These are phyloP conservation scores for Pseudocercospora musae DNA, from an alignment of 2,329 filamentous ascomycete genomes.

Conservation along the genomic window DNA sequence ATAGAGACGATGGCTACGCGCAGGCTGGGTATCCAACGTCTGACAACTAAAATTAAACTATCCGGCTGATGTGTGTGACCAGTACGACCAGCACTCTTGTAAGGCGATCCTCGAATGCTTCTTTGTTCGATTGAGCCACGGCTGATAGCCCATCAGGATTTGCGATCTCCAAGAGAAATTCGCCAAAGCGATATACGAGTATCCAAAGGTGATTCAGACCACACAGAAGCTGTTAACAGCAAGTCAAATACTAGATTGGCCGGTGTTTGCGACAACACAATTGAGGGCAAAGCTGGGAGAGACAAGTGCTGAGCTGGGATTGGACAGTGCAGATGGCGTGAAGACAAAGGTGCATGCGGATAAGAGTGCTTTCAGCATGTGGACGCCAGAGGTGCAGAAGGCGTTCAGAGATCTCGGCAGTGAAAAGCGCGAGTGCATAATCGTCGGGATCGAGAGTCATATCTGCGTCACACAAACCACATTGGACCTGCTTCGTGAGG, in stretches of 20 bases:
- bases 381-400: constrained; percentile 62
- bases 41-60: neutral
- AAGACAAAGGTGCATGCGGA: constrained; percentile 62
- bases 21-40: neutral
- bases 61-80: neutral
- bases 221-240: constrained; percentile 53
- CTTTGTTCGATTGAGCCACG: neutral
- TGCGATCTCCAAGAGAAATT: constrained; percentile 97
- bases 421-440: constrained; percentile 54
- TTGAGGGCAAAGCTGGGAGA: constrained; percentile 73
- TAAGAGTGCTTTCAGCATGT: constrained; percentile 91
- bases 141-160: constrained; percentile 55
- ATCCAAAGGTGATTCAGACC: constrained; percentile 65
- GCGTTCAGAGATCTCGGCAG: constrained; percentile 40
- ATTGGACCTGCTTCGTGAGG: constrained; percentile 70
- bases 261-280: constrained; percentile 84
- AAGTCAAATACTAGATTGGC: constrained; percentile 60
- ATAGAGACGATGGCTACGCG: neutral
- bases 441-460: constrained; percentile 90
- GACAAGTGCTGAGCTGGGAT: constrained; percentile 69
- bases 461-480: constrained; percentile 94
- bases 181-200: constrained; percentile 76
- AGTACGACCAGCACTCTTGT: constrained; percentile 5
- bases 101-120: neutral
- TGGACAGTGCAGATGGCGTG: constrained; percentile 50